Conservation (phyloP, 2,329 filamentous ascomycete species). For the Pestalotiopsis sp. region DNA sequence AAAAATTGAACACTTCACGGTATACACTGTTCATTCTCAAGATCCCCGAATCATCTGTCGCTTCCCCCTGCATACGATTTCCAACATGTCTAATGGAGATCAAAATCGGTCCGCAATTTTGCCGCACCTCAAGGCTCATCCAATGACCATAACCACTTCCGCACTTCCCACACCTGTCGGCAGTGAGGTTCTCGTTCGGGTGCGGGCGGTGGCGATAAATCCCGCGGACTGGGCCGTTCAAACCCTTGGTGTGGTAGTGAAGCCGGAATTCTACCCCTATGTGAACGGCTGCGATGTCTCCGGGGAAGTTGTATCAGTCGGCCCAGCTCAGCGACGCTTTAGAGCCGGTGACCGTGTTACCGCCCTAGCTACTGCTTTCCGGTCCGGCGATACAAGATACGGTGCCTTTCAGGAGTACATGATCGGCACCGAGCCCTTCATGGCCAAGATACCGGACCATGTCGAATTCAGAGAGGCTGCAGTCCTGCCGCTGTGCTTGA, state of each 20-base stretch:
- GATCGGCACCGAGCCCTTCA: not conserved
- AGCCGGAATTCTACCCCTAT: constrained; percentile 33
- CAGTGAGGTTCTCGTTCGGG: constrained; percentile 29
- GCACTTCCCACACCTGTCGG: constrained; percentile 22
- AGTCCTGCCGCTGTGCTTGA: constrained; percentile 21
- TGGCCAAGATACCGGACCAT: constrained; percentile 18
- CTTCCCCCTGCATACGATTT: not conserved
- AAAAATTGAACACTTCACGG: not conserved
- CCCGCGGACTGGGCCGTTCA: constrained; percentile 33
- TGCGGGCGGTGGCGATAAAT: constrained; percentile 35
- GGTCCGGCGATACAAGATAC: constrained; percentile 17
- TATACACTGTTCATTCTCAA: not conserved
- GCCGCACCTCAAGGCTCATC: constrained; percentile 23
- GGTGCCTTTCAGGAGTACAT: constrained; percentile 22
- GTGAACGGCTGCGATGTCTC: constrained; percentile 35
- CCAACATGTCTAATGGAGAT: not conserved
- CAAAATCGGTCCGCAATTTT: constrained; percentile 24
- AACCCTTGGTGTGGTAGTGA: constrained; percentile 27
- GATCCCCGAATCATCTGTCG: not conserved
- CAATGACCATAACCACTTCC: constrained; percentile 23
- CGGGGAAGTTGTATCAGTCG: constrained; percentile 33
- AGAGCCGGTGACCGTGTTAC: constrained; percentile 29
- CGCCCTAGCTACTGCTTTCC: constrained; percentile 8
- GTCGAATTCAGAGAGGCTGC: constrained; percentile 17
- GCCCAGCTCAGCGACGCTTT: constrained; percentile 21